Evolutionary conservation across 345 rosid species (phyloP).

Genomic region (Microcos paniculata): DNA sequence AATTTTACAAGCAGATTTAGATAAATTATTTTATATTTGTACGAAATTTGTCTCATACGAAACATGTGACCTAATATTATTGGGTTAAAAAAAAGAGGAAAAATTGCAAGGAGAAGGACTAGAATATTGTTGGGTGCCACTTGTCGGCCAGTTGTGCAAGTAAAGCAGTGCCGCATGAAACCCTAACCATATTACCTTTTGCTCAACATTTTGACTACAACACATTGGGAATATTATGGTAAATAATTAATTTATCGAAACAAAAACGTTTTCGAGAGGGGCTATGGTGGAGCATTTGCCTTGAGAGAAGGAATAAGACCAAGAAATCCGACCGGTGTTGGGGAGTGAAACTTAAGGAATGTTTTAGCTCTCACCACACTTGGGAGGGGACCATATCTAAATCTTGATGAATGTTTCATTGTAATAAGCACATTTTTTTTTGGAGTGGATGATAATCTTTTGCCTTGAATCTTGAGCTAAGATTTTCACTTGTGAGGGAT

Average conservation of each 20-base stretch:
- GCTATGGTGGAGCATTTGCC: constrained; percentile 26
- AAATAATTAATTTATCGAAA: neutral
- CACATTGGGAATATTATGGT: constrained; percentile 19
- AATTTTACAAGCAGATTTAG: no score
- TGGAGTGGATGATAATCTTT: neutral
- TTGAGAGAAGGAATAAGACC: constrained; percentile 30
- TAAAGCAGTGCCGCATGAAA: constrained; percentile 34
- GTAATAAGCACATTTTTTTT: neutral
- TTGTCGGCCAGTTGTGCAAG: constrained; percentile 55
- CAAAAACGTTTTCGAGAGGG: neutral
- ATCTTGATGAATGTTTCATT: constrained; percentile 26
- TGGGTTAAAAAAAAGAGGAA: no score
- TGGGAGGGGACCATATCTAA: constrained; percentile 46
- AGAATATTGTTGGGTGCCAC: no score
- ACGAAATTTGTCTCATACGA: no score
- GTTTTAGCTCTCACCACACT: constrained; percentile 26
- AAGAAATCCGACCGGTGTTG: constrained; percentile 25
- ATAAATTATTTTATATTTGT: no score
- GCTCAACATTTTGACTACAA: constrained; percentile 46
- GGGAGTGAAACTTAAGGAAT: constrained; percentile 35
- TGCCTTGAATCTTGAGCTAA: neutral
- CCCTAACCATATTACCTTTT: constrained; percentile 29
- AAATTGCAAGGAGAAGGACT: no score
- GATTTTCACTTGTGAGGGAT: neutral
- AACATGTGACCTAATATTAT: no score